Conservation (phyloP, 768 basidiomycete species). For the Tricholoma flavovirens region DNA sequence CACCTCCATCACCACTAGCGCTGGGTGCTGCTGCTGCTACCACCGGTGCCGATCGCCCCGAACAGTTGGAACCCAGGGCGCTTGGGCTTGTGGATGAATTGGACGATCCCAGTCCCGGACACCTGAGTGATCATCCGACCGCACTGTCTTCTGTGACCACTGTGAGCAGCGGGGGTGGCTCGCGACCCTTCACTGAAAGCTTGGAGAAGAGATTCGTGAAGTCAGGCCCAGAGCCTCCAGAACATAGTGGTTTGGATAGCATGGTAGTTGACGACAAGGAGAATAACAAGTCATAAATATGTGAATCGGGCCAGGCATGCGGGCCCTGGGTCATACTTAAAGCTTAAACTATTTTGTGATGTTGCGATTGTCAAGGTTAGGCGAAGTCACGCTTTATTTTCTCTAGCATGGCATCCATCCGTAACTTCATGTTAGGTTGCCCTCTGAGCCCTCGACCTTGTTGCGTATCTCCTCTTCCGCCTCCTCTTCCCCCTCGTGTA, state of each 20-base stretch:
- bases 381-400: constrained; percentile 66
- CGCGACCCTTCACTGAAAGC: constrained; percentile 48
- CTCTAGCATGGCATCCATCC: constrained; percentile 84
- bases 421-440: constrained; percentile 71
- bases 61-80: constrained; percentile 39
- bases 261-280: constrained; percentile 54
- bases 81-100: constrained; percentile 82
- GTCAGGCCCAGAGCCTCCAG: constrained; percentile 30
- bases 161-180: constrained; percentile 18
- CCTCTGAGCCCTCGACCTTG: constrained; percentile 33
- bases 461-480: constrained; percentile 17
- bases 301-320: constrained; percentile 5
- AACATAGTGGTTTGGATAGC: constrained; percentile 27
- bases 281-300: constrained; percentile 29
- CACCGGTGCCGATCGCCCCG: constrained; percentile 25
- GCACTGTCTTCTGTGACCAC: constrained; percentile 64
- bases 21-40: constrained; percentile 37
- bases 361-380: constrained; percentile 18
- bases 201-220: constrained; percentile 63
- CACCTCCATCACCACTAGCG: constrained; percentile 67
- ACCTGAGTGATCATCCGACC: constrained; percentile 76
- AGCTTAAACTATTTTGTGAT: constrained; percentile 3
- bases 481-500: constrained; percentile 14
- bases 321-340: constrained; percentile 1
- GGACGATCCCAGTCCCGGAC: constrained; percentile 79